phyloP scores from a whole-genome alignment of 331 rosid species.

The Erythrophleum ivorense region DNA sequence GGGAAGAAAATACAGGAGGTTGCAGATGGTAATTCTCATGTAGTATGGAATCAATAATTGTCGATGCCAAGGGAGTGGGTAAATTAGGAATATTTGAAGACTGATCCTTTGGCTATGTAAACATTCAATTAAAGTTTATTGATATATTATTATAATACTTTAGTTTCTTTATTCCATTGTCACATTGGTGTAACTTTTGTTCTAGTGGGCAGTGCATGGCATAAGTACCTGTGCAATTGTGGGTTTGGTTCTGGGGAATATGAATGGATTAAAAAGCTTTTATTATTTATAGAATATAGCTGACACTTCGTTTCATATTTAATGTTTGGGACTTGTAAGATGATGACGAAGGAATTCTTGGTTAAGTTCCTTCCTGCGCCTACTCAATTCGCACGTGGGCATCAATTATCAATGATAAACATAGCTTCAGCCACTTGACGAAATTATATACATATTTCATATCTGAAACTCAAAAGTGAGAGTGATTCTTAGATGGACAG shows the following conservation, averaged over 20 bases:
- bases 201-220: slow-evolving; percentile 16
- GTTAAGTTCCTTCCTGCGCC: background rate
- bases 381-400: background rate
- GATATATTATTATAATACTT: slow-evolving; percentile 42
- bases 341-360: background rate
- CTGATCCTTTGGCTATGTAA: slow-evolving; percentile 55
- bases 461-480: no score
- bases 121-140: slow-evolving; percentile 53
- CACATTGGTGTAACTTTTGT: background rate
- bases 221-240: background rate
- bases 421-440: no score
- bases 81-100: slow-evolving; percentile 43
- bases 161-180: background rate
- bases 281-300: background rate
- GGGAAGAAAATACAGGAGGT: slow-evolving; percentile 48
- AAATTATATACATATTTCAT: background rate
- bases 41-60: slow-evolving; percentile 49
- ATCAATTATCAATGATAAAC: no score
- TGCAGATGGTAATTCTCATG: slow-evolving; percentile 52
- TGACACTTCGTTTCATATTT: background rate
- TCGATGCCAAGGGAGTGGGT: slow-evolving; percentile 42
- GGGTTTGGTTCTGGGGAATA: slow-evolving; percentile 10
- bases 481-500: background rate
- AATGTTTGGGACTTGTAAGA: background rate
- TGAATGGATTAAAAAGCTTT: slow-evolving; percentile 8